These are phyloP conservation scores for Ganoderma lucidum DNA, from an alignment of 1,284 basidiomycete genomes.

Conservation along the genomic window DNA sequence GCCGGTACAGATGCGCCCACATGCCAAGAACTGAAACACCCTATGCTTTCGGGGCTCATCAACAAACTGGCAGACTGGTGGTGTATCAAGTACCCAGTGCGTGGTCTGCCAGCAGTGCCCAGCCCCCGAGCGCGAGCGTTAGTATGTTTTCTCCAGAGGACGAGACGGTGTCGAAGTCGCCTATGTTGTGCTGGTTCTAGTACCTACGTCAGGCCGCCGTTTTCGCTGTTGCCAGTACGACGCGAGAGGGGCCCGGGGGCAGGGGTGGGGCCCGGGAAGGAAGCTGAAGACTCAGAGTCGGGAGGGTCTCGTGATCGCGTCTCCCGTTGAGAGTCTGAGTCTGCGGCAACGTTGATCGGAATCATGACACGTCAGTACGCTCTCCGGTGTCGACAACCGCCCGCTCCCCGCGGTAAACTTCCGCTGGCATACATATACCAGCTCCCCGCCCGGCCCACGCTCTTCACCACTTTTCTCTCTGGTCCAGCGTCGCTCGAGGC, in stretches of 20 bases:
- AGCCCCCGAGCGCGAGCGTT: neutral
- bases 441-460: conserved; percentile 3
- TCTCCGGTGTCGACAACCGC: neutral
- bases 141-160: neutral
- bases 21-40: neutral
- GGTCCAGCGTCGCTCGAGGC: conserved; percentile 7
- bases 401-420: conserved; percentile 12
- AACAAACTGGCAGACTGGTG: neutral
- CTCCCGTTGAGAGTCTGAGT: conserved; percentile 9
- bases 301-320: conserved; percentile 35
- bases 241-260: neutral
- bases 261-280: neutral
- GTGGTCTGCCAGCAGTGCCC: neutral
- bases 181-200: neutral
- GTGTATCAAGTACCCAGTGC: neutral
- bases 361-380: conserved; percentile 37
- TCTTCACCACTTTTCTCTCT: conserved; percentile 12
- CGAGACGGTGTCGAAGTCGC: neutral
- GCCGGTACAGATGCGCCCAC: neutral
- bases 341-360: conserved; percentile 9
- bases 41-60: neutral
- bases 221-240: neutral
- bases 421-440: conserved; percentile 27
- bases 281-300: neutral
- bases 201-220: neutral